These are phyloP conservation scores for Fennellomyces sp. DNA, from an alignment of 371 early-diverging fungal genomes.

Conservation along the genomic window DNA sequence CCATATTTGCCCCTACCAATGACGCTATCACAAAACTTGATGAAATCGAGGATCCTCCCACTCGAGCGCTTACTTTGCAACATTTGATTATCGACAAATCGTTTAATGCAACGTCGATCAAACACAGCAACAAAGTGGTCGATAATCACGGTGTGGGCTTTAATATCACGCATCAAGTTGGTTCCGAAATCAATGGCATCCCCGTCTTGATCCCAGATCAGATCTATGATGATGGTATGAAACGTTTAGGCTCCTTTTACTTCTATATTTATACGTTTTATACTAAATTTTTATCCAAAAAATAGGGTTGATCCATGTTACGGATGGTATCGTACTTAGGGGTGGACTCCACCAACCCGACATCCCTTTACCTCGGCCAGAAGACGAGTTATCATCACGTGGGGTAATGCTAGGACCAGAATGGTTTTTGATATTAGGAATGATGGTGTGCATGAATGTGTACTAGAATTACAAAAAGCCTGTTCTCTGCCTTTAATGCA, in stretches of 20 bases:
- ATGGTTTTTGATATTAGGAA: not conserved
- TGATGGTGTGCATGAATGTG: not conserved
- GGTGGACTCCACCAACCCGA: conserved; percentile 45
- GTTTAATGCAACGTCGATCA: not conserved
- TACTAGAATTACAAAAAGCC: not conserved
- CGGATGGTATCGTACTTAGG: conserved; percentile 14
- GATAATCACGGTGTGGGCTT: conserved; percentile 5
- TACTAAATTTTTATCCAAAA: too few species aligned
- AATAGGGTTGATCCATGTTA: conserved; percentile 8
- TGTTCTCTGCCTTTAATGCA: not conserved
- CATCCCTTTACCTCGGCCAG: conserved; percentile 43
- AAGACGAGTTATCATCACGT: not conserved
- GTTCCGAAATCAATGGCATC: not conserved
- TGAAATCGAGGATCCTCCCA: not conserved
- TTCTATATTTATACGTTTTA: too few species aligned
- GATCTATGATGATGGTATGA: conserved; percentile 4
- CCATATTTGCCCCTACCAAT: conserved; percentile 14
- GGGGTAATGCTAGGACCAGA: not conserved
- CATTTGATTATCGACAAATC: conserved; percentile 4
- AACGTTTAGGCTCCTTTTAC: too few species aligned
- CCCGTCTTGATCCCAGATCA: conserved; percentile 1
- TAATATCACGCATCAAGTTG: not conserved
- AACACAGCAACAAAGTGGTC: not conserved
- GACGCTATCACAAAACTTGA: conserved; percentile 1
- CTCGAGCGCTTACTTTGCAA: not conserved